Conservation (phyloP, 2,329 filamentous ascomycete genomes). For the Clonostachys rosea region DNA sequence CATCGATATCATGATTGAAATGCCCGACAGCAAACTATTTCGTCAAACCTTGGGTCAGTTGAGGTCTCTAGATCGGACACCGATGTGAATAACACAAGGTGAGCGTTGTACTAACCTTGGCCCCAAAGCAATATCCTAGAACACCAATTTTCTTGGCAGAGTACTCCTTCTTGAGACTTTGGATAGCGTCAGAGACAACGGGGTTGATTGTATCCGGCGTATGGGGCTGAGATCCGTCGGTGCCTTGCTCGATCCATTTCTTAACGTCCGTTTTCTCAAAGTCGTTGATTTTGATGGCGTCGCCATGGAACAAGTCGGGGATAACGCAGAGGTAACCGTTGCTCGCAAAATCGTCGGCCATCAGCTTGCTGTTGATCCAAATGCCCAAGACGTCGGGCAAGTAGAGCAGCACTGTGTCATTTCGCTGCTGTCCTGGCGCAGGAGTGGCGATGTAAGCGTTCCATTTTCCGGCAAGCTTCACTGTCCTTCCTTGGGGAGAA, state of each 20-base stretch:
- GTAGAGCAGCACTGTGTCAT: constrained; percentile 17
- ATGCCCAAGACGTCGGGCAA: constrained; percentile 34
- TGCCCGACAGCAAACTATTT: constrained; percentile 57
- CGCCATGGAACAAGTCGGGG: constrained; percentile 23
- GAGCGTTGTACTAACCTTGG: constrained; percentile 33
- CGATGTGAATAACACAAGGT: constrained; percentile 22
- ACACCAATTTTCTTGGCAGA: constrained; percentile 56
- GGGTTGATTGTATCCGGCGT: constrained; percentile 17
- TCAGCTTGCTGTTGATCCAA: constrained; percentile 32
- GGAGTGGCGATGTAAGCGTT: constrained; percentile 43
- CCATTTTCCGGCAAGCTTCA: constrained; percentile 32
- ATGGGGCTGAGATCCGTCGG: constrained; percentile 21
- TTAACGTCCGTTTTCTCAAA: constrained; percentile 16
- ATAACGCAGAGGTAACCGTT: constrained; percentile 24
- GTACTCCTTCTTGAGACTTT: constrained; percentile 43
- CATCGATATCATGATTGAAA: constrained; percentile 58
- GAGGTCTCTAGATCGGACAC: not conserved
- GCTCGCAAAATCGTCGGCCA: constrained; percentile 27
- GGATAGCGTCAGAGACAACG: constrained; percentile 28
- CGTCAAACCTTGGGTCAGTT: constrained; percentile 18
- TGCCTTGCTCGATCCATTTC: constrained; percentile 27
- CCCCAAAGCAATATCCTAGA: constrained; percentile 74
- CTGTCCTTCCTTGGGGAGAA: constrained; percentile 34
- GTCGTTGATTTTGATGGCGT: constrained; percentile 38
- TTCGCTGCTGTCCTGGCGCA: constrained; percentile 13